phyloP scores from a whole-genome alignment of 768 basidiomycete species.

The Nidularia pulvinata region DNA sequence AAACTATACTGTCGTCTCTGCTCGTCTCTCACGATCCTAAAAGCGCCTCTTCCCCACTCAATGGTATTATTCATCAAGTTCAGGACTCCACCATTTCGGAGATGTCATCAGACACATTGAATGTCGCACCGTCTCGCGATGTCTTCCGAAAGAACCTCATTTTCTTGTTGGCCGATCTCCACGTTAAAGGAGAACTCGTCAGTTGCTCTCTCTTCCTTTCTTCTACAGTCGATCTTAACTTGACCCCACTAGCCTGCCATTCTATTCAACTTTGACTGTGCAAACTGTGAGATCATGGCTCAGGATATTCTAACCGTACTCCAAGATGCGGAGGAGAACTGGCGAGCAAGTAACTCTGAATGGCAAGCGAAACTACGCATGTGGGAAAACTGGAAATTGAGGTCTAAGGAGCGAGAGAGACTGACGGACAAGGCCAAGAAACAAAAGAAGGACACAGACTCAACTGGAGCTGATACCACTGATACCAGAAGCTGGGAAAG shows the following conservation, averaged over 20 bases:
- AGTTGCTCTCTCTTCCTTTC: constrained; percentile 15
- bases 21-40: constrained; percentile 31
- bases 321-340: constrained; percentile 41
- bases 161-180: constrained; percentile 55
- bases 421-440: constrained; percentile 26
- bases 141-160: constrained; percentile 44
- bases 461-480: constrained; percentile 8
- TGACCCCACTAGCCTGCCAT: constrained; percentile 55
- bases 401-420: constrained; percentile 47
- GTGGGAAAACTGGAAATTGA: constrained; percentile 49
- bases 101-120: constrained; percentile 7
- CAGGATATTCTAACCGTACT: constrained; percentile 30
- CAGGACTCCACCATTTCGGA: constrained; percentile 27
- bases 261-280: constrained; percentile 66
- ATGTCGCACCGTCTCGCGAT: constrained; percentile 23
- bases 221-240: neutral
- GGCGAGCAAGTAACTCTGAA: constrained; percentile 41
- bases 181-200: constrained; percentile 53
- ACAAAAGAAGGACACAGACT: constrained; percentile 27
- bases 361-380: constrained; percentile 51
- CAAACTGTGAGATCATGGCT: constrained; percentile 56
- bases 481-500: constrained; percentile 40
- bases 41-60: constrained; percentile 25
- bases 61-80: constrained; percentile 34
- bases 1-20: constrained; percentile 35